A percentile compares a stretch with the other conserved stretches of the same genome.
Evolutionary conservation across 192 early-diverging fungal species (phyloP).

Genomic region (Polychytrium aggregatum): DNA sequence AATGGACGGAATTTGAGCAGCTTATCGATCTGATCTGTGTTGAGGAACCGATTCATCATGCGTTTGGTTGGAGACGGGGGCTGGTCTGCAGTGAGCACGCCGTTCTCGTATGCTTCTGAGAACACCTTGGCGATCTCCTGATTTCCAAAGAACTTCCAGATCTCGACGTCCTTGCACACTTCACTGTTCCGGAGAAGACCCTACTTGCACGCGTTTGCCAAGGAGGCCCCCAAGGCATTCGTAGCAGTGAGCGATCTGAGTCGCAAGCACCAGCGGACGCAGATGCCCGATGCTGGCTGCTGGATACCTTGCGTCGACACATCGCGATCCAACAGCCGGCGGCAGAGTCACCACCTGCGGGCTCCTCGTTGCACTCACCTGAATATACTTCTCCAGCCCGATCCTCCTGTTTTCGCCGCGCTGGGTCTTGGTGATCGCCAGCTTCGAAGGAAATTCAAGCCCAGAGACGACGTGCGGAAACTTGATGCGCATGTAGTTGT

Average conservation of each 20-base stretch:
- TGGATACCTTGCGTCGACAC: too few relatives aligned
- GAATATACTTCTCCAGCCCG: slow-evolving; percentile 61
- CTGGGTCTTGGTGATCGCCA: slow-evolving; percentile 47
- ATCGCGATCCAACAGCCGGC: slow-evolving; percentile 12
- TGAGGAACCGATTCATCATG: too few relatives aligned
- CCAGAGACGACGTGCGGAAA: slow-evolving; percentile 43
- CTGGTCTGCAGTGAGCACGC: too few relatives aligned
- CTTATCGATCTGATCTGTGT: too few relatives aligned
- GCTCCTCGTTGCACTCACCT: slow-evolving; percentile 5
- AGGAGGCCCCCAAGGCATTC: too few relatives aligned
- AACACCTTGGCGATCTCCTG: slow-evolving; percentile 10
- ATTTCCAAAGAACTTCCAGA: slow-evolving; percentile 63
- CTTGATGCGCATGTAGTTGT: slow-evolving; percentile 49
- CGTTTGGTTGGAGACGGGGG: too few relatives aligned
- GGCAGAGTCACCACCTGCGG: not conserved
- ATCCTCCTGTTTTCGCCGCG: slow-evolving; percentile 50
- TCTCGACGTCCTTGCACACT: slow-evolving; percentile 47
- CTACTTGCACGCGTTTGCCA: not conserved
- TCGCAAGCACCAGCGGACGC: too few relatives aligned
- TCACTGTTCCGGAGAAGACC: slow-evolving; percentile 52
- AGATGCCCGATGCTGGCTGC: too few relatives aligned
- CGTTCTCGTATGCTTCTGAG: too few relatives aligned
- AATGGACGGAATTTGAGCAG: too few relatives aligned
- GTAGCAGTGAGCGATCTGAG: too few relatives aligned
- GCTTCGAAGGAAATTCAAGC: slow-evolving; percentile 65